These are phyloP conservation scores for Candida sp. DNA, from an alignment of 1,139 yeast species.

Conservation along the genomic window DNA sequence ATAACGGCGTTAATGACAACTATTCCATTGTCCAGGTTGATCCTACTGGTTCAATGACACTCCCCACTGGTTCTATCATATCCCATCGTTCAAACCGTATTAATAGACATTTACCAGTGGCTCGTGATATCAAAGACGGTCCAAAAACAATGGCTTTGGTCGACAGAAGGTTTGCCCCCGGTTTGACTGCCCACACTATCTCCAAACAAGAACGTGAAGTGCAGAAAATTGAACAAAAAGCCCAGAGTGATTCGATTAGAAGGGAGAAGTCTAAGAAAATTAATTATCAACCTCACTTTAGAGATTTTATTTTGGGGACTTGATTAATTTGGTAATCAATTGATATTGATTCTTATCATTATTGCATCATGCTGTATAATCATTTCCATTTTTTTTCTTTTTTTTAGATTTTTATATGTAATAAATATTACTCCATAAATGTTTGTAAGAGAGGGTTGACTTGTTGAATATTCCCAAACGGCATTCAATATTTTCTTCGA, in stretches of 20 bases:
- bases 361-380: no score
- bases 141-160: conserved; percentile 34
- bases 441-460: no score
- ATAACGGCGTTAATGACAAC: conserved; percentile 19
- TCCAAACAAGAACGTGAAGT: conserved; percentile 33
- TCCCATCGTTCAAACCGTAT: conserved; percentile 51
- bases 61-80: conserved; percentile 47
- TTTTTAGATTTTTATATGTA: no score
- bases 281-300: conserved; percentile 35
- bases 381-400: no score
- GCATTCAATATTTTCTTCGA: no score
- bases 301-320: conserved; percentile 37
- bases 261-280: conserved; percentile 23
- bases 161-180: conserved; percentile 41
- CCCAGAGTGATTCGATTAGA: conserved; percentile 22
- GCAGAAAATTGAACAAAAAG: conserved; percentile 20
- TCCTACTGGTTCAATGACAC: conserved; percentile 33
- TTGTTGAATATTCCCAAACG: no score
- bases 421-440: no score
- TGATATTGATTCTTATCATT: no score
- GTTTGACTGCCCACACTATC: conserved; percentile 26
- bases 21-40: conserved; percentile 35
- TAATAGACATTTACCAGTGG: conserved; percentile 19
- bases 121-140: conserved; percentile 24
- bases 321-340: conserved; percentile 1